A percentile compares a stretch with the other conserved stretches of the same genome.
Evolutionary conservation across 192 early-diverging fungal species (phyloP).

Genomic region (Cetraspora pellucida): DNA sequence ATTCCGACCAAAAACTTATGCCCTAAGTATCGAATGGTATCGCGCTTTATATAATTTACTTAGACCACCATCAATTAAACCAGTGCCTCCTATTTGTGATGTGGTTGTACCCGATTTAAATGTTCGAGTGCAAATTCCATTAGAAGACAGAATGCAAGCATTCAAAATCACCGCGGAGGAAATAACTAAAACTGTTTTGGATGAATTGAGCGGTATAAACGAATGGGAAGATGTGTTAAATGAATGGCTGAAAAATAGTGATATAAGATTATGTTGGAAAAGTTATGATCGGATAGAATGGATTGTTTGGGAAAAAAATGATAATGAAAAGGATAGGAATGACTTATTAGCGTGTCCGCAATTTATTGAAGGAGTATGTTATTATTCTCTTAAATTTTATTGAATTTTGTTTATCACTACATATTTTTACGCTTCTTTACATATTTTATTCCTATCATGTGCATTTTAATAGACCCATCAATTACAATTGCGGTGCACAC

Average conservation of each 20-base stretch:
- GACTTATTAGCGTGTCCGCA: constrained; percentile 42
- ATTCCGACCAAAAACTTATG: constrained; percentile 36
- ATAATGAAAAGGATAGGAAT: constrained; percentile 38
- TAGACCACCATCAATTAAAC: constrained; percentile 16
- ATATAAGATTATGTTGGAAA: constrained; percentile 48
- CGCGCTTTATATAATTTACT: constrained; percentile 39
- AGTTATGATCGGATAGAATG: constrained; percentile 49
- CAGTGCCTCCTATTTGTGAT: constrained; percentile 39
- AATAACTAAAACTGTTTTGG: constrained; percentile 31
- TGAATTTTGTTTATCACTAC: background rate
- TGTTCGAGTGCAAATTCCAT: constrained; percentile 44
- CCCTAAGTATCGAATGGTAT: constrained; percentile 43
- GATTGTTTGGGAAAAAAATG: constrained; percentile 41
- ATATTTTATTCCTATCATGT: background rate
- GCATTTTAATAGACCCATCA: constrained; percentile 38
- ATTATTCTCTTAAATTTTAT: background rate
- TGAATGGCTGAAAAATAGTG: constrained; percentile 37
- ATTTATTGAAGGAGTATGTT: constrained; percentile 44
- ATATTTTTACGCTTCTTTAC: background rate
- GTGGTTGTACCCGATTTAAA: constrained; percentile 44
- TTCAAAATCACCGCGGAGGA: constrained; percentile 34
- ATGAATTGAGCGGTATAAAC: constrained; percentile 36
- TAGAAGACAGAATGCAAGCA: constrained; percentile 31
- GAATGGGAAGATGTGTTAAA: constrained; percentile 46
- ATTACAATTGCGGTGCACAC: constrained; percentile 41